Evolutionary conservation across 225 moss, liverwort and hornwort species (phyloP), one percentile per base, ranked within the genome.

Genomic region (Thuidium tamariscinum): DNA sequence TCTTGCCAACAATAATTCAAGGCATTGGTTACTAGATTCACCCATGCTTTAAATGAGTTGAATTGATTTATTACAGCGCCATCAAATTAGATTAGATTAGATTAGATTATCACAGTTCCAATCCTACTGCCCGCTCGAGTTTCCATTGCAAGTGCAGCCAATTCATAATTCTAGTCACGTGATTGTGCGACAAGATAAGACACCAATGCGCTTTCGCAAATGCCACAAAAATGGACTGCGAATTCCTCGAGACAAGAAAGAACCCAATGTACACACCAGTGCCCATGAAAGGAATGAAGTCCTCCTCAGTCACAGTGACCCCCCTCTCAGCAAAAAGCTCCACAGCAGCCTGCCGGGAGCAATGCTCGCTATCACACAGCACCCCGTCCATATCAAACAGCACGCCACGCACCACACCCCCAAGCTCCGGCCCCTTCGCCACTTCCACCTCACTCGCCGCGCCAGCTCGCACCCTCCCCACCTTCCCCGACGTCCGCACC

Each of bases 371-470:
- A 16, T 98, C 92, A 66, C 98, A 98, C 37, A 98, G 81, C 63
- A 98, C 98, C 56, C 98, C 98, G 57, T 98, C 98, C 98, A 98
- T 97, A 70, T 98, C 98, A 82, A 98, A 97, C 86, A 98, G 86
- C 79, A 98, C 98, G 39, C 98, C 98, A 44, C 93, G 92, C 86
- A 98, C 98, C 66, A 37, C 46, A 46, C 89, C 76, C 39, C 63
- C 82, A 68, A 83, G 49, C 37, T 72, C 74, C 5, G 56, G n/a
- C 17, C 13, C 86, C 61, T 77, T 64, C 34, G 63, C 85, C 60
- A 34, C 59, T 56, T 61, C 73, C 72, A 52, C 83, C 89, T 83
- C 93, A 46, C 86, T 87, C 56, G 80, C 87, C 20, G 84, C 91
- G 55, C 82, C 11, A 25, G 89, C 91, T 57, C 87, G 64, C 88